Conservation (phyloP, 2,329 filamentous ascomycete species). For the Ophiobolus disseminans region DNA sequence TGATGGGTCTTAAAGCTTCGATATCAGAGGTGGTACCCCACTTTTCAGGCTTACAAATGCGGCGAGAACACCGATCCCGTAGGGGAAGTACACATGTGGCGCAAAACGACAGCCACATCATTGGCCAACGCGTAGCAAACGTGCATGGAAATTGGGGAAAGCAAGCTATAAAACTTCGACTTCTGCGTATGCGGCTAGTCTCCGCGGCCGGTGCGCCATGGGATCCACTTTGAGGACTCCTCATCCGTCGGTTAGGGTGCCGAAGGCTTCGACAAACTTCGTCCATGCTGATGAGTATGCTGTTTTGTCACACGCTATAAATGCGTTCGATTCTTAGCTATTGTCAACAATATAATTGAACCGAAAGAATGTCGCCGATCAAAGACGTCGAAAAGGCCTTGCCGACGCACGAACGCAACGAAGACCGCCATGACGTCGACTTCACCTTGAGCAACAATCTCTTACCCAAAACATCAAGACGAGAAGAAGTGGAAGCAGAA, state of each 20-base stretch:
- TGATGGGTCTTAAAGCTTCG: too few species aligned
- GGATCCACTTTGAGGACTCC: conserved; percentile 4
- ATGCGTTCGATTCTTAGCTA: too few species aligned
- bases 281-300: too few species aligned
- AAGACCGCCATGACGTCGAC: conserved; percentile 7
- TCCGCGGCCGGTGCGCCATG: conserved; percentile 31
- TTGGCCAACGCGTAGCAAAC: too few species aligned
- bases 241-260: conserved; percentile 16
- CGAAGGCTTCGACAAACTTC: too few species aligned
- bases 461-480: not conserved
- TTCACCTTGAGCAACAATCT: conserved; percentile 9
- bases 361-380: conserved; percentile 7
- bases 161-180: too few species aligned
- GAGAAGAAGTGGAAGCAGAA: conserved; percentile 13
- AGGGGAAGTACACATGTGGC: too few species aligned
- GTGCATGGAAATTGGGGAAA: too few species aligned
- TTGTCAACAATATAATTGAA: not conserved
- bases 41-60: conserved; percentile 6
- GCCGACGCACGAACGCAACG: not conserved
- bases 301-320: too few species aligned
- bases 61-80: conserved; percentile 10
- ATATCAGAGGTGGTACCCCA: too few species aligned
- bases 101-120: too few species aligned
- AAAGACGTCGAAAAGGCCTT: conserved; percentile 25
- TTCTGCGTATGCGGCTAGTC: conserved; percentile 12